Percentiles rank a stretch among this genome's conserved stretches.
Conservation (phyloP, 164 flowering plant genomes). For the Stephania yunnanensis region DNA sequence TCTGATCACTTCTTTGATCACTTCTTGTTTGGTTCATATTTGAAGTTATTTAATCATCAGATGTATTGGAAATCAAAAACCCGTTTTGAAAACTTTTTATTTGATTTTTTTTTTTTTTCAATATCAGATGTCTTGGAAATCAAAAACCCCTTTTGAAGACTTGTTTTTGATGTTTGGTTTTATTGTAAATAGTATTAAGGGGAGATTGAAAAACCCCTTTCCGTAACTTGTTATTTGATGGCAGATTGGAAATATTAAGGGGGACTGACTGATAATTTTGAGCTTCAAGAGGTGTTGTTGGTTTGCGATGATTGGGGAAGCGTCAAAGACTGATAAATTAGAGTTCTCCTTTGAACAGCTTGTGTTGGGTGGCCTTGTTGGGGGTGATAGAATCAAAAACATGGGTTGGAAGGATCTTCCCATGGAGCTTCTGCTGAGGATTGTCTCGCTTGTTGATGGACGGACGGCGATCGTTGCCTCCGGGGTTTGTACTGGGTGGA, state of each 20-base stretch:
- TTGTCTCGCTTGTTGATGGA: constrained; percentile 76
- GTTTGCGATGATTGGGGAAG: constrained; percentile 31
- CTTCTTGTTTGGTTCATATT: too few species aligned
- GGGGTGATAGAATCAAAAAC: constrained; percentile 20
- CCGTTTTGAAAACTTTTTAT: too few species aligned
- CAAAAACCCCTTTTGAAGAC: background rate
- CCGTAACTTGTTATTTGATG: too few species aligned
- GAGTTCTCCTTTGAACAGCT: constrained; percentile 58
- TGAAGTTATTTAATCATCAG: too few species aligned
- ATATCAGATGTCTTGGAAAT: constrained; percentile 11
- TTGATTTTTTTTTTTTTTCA: too few species aligned
- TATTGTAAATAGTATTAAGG: too few species aligned
- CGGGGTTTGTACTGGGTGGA: constrained; percentile 95
- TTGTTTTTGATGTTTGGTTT: background rate
- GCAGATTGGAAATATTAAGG: background rate
- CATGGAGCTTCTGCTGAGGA: constrained; percentile 81
- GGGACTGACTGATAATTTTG: background rate
- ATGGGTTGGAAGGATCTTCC: constrained; percentile 96
- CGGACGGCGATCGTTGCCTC: constrained; percentile 69
- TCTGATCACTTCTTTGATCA: too few species aligned
- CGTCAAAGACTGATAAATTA: constrained; percentile 36
- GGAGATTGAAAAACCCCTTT: too few species aligned
- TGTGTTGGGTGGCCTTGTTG: constrained; percentile 34
- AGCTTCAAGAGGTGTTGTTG: background rate
- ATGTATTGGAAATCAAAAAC: too few species aligned